Conservation (phyloP, 495 filamentous ascomycete genomes). For the Bryoglossum gracile region DNA sequence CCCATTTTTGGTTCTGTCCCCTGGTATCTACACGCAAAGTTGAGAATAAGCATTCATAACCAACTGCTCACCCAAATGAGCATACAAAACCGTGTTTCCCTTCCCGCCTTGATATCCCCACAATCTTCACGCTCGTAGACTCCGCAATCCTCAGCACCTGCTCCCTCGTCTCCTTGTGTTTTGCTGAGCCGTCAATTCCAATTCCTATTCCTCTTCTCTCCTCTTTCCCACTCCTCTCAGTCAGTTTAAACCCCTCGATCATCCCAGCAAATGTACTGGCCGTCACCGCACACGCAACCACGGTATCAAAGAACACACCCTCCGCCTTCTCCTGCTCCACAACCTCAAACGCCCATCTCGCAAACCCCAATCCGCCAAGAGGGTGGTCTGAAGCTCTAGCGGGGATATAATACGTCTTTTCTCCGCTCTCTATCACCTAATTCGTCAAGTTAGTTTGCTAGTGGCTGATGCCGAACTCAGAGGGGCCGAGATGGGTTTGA, state of each 20-base stretch:
- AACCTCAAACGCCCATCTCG: slow-evolving; percentile 57
- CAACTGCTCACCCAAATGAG: slow-evolving; percentile 56
- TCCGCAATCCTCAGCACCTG: slow-evolving; percentile 55
- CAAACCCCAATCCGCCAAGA: slow-evolving; percentile 58
- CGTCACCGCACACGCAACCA: slow-evolving; percentile 57
- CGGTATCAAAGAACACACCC: slow-evolving; percentile 51
- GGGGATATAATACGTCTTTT: slow-evolving; percentile 57
- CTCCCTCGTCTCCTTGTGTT: slow-evolving; percentile 42
- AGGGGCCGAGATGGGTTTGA: slow-evolving; percentile 43
- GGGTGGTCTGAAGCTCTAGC: slow-evolving; percentile 59
- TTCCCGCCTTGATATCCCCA: slow-evolving; percentile 43
- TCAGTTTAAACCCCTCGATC: slow-evolving; percentile 55
- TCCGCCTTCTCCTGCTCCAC: slow-evolving; percentile 47
- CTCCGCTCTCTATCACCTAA: slow-evolving; percentile 38
- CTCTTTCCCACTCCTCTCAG: slow-evolving; percentile 35
- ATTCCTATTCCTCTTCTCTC: slow-evolving; percentile 51
- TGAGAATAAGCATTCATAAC: slow-evolving; percentile 53
- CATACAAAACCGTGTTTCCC: slow-evolving; percentile 54
- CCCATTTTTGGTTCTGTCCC: no score
- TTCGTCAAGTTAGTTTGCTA: slow-evolving; percentile 43
- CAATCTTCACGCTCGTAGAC: slow-evolving; percentile 50
- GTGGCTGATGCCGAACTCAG: slow-evolving; percentile 52
- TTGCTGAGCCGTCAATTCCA: slow-evolving; percentile 58
- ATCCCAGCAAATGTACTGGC: slow-evolving; percentile 57
- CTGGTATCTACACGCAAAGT: no score